These are phyloP conservation scores for Corrigiola litoralis DNA, from an alignment of 179 eudicot species.

Conservation along the genomic window DNA sequence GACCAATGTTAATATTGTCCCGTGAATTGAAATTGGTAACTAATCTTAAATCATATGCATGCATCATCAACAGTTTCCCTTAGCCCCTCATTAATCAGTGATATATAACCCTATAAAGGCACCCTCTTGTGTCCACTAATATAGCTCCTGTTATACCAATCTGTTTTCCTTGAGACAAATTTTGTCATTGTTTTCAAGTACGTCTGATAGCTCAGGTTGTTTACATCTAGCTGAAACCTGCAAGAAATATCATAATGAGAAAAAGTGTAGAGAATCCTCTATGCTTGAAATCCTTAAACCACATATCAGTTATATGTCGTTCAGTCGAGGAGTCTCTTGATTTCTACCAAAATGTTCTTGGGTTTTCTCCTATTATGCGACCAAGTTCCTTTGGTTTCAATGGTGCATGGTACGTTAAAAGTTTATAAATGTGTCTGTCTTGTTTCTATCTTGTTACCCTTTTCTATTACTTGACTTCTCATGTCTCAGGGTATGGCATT, in stretches of 20 bases:
- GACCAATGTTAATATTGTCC: not conserved
- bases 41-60: not conserved
- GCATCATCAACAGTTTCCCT: not conserved
- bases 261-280: conserved; percentile 39
- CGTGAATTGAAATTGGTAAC: no score
- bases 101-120: not conserved
- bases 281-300: conserved; percentile 55
- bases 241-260: not conserved
- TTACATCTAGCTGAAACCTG: not conserved
- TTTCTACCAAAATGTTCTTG: conserved; percentile 71
- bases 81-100: not conserved
- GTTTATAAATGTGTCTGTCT: not conserved
- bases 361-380: conserved; percentile 57
- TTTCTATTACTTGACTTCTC: not conserved
- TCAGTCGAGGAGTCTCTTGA: conserved; percentile 63
- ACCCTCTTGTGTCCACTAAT: not conserved
- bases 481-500: not conserved
- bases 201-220: not conserved
- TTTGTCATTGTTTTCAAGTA: not conserved
- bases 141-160: not conserved
- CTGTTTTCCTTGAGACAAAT: not conserved
- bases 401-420: conserved; percentile 70
- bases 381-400: conserved; percentile 65
- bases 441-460: not conserved
- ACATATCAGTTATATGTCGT: conserved; percentile 60